phyloP scores from a whole-genome alignment of 805 yeast species.

The Nakazawaea laoshanensis region DNA sequence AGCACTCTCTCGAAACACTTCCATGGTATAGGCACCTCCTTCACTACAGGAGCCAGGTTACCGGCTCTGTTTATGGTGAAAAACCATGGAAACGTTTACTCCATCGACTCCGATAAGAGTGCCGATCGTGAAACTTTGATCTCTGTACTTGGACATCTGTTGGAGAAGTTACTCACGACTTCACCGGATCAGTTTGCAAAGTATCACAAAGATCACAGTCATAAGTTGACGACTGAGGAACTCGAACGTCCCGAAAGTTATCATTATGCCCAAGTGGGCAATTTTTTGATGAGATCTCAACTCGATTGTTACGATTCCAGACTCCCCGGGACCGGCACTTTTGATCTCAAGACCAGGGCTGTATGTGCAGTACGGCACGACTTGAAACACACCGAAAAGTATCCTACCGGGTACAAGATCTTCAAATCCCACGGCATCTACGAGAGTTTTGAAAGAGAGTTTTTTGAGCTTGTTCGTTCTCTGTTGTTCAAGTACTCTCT shows the following conservation, averaged over 20 bases:
- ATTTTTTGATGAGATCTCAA: constrained; percentile 81
- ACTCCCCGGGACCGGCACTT: constrained; percentile 85
- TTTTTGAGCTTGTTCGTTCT: constrained; percentile 63
- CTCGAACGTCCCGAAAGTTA: constrained; percentile 28
- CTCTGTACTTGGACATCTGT: constrained; percentile 66
- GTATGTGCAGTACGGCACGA: constrained; percentile 82
- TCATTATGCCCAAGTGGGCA: constrained; percentile 64
- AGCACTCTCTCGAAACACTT: constrained; percentile 35
- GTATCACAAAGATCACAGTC: constrained; percentile 13
- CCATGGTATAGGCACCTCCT: constrained; percentile 24
- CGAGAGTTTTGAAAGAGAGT: constrained; percentile 82
- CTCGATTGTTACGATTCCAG: constrained; percentile 72
- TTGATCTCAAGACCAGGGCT: constrained; percentile 89
- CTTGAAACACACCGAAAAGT: constrained; percentile 39
- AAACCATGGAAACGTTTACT: constrained; percentile 26
- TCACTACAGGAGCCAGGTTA: constrained; percentile 34
- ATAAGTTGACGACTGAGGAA: constrained; percentile 10
- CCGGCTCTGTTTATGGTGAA: constrained; percentile 55
- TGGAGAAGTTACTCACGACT: constrained; percentile 70
- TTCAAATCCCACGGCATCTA: constrained; percentile 49
- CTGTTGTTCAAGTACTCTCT: constrained; percentile 77
- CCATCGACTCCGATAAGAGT: constrained; percentile 67
- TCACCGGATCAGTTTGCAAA: constrained; percentile 40
- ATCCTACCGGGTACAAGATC: constrained; percentile 62
- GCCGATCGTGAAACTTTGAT: constrained; percentile 60